Conservation (phyloP, 345 rosid genomes). For the Microcos paniculata region DNA sequence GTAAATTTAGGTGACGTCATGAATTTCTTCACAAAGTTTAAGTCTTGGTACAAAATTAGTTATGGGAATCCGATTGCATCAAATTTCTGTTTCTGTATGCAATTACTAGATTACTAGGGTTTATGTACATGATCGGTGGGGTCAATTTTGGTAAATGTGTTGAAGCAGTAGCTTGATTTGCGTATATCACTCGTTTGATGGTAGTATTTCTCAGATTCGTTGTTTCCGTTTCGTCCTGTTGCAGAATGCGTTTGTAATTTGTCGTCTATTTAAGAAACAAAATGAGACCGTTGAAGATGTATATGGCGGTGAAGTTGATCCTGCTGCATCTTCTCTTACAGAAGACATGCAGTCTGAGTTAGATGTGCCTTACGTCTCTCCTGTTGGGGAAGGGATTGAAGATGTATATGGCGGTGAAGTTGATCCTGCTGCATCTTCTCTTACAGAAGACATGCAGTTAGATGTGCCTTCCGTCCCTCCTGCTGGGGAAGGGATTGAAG, state of each 20-base stretch:
- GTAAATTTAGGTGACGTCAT: not conserved
- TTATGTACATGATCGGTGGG: not conserved
- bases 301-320: constrained; percentile 39
- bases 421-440: constrained; percentile 38
- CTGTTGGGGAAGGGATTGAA: constrained; percentile 25
- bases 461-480: constrained; percentile 30
- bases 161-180: not conserved
- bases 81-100: not conserved
- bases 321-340: constrained; percentile 35
- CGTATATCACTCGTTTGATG: not conserved
- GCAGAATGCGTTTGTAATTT: constrained; percentile 68
- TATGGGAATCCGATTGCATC: not conserved
- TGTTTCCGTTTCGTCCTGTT: not conserved
- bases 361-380: constrained; percentile 29
- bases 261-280: constrained; percentile 69
- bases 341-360: constrained; percentile 28
- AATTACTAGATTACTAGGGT: not conserved
- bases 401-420: constrained; percentile 35
- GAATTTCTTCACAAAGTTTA: not conserved
- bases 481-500: constrained; percentile 28
- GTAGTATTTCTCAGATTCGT: not conserved
- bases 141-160: not conserved
- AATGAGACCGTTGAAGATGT: constrained; percentile 36
- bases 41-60: not conserved
- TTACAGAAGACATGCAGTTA: constrained; percentile 27